Conservation (phyloP, 2,329 filamentous ascomycete species). For the Aurifilum marmelostoma region DNA sequence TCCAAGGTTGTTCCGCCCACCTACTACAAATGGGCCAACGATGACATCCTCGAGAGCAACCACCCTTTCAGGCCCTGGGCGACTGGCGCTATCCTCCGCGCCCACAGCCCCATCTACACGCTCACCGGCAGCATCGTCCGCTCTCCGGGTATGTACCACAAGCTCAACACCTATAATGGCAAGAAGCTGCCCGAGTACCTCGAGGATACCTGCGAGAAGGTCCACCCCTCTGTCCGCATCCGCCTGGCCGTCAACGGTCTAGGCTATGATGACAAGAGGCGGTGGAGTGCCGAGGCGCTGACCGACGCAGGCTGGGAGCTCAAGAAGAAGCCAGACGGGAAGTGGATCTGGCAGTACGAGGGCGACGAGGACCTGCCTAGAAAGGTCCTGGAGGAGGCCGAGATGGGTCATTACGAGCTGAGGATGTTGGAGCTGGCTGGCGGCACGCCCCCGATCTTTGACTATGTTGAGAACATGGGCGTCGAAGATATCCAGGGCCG, state of each 20-base stretch:
- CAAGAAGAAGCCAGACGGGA: constrained; percentile 38
- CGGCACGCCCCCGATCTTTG: constrained; percentile 48
- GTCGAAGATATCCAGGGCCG: constrained; percentile 21
- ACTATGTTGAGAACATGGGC: constrained; percentile 43
- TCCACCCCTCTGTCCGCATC: constrained; percentile 59
- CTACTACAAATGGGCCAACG: constrained; percentile 47
- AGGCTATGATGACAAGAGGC: constrained; percentile 50
- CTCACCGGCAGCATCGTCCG: constrained; percentile 48
- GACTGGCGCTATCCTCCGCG: constrained; percentile 49
- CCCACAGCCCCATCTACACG: constrained; percentile 46
- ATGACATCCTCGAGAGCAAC: constrained; percentile 52
- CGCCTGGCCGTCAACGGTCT: constrained; percentile 55
- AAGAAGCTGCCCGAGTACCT: constrained; percentile 45
- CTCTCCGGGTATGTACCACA: constrained; percentile 53
- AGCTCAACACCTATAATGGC: constrained; percentile 46
- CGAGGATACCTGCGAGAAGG: constrained; percentile 56
- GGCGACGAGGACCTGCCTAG: constrained; percentile 49
- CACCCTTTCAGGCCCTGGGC: constrained; percentile 53
- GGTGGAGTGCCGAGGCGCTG: constrained; percentile 53
- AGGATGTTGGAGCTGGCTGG: constrained; percentile 50
- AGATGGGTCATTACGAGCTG: constrained; percentile 56
- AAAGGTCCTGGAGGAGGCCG: constrained; percentile 54
- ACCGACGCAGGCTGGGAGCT: constrained; percentile 47
- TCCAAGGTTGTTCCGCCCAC: constrained; percentile 12
- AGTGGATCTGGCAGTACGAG: constrained; percentile 60